Evolutionary conservation across 2,329 filamentous ascomycete species (phyloP), one percentile per base, ranked within the genome.

Genomic region (Aspergillus sp.): DNA sequence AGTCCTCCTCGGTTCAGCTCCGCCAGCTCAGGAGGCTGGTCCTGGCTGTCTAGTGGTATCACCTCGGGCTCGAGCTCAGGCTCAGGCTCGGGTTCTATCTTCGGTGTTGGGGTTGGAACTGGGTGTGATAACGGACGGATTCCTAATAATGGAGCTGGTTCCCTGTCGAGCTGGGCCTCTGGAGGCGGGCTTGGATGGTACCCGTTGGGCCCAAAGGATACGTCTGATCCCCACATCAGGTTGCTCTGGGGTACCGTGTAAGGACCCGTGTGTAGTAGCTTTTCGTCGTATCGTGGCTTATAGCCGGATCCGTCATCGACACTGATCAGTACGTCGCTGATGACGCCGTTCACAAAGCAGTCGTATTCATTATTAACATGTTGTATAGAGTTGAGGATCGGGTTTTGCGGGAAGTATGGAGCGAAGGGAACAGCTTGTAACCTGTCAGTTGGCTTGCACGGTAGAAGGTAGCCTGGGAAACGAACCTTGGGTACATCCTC

Each of bases 181-280:
- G 50, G 15, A 2, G 37, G 15, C 3, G 51, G 24, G 23, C 19
- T 40, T 6, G 37, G 46, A 3, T 24, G 43, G 56, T 46, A 58
- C 19, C 56, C 56, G 31, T 50, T 46, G 5, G 56, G 56, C 5
- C 56, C 46, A 19, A 58, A 58, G 6, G 50, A 58, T 4, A 46
- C 23, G 46, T 58, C 56, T 21, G 56, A 58, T n/a, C 56, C 56
- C 51, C 50, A 58, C 39, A 43, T 35, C 14, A 58, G 51, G n/a
- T 57, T 46, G 8, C 7, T 17, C 31, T 43, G 23, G 21, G 35
- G 33, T 6, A 9, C 4, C 19, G 52, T 8, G 35, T 51, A 51
- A 3, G 21, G 33, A 19, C 37, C 31, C 19, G 23, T 12, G 17
- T 23, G 39, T 7, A 33, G 4, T 24, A 35, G 9, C 24, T 27